Evolutionary conservation across 305 asterid genomes (phyloP).

Genomic region (Euphrasia arctica): DNA sequence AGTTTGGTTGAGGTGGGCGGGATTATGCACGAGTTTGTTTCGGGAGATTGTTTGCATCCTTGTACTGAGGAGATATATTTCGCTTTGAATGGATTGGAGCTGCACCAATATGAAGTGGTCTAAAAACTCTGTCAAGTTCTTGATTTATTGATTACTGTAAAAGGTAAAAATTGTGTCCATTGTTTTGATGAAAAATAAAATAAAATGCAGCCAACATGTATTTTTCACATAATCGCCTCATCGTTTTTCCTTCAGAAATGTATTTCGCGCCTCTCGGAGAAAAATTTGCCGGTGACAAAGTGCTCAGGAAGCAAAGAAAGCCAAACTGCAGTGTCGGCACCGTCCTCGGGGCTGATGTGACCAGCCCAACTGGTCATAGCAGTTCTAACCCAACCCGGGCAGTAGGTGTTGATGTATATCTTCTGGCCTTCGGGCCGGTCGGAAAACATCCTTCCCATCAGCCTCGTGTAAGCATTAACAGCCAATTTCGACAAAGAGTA

Average conservation of each 20-base stretch:
- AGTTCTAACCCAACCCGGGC: slow-evolving; percentile 96
- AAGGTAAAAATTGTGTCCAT: neutral
- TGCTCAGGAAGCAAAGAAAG: slow-evolving; percentile 74
- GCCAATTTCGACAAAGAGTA: slow-evolving; percentile 84
- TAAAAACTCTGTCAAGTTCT: neutral
- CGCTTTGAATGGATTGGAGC: slow-evolving; percentile 44
- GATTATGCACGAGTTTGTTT: slow-evolving; percentile 59
- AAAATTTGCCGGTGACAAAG: slow-evolving; percentile 66
- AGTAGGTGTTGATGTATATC: slow-evolving; percentile 72
- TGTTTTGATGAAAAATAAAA: neutral
- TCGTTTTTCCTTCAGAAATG: slow-evolving; percentile 39
- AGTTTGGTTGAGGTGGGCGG: slow-evolving; percentile 67
- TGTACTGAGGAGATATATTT: slow-evolving; percentile 36
- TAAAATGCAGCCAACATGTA: neutral
- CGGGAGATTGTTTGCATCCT: slow-evolving; percentile 71
- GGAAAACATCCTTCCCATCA: slow-evolving; percentile 51
- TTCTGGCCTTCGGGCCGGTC: slow-evolving; percentile 62
- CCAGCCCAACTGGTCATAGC: slow-evolving; percentile 98
- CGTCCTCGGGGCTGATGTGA: slow-evolving; percentile 70
- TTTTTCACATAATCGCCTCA: no score
- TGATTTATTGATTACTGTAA: no score
- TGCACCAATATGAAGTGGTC: slow-evolving; percentile 39
- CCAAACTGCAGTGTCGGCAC: slow-evolving; percentile 97
- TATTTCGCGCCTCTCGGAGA: slow-evolving; percentile 88
- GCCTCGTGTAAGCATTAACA: slow-evolving; percentile 73